Conservation (phyloP, 306 rosid genomes). For the Senna tora region DNA sequence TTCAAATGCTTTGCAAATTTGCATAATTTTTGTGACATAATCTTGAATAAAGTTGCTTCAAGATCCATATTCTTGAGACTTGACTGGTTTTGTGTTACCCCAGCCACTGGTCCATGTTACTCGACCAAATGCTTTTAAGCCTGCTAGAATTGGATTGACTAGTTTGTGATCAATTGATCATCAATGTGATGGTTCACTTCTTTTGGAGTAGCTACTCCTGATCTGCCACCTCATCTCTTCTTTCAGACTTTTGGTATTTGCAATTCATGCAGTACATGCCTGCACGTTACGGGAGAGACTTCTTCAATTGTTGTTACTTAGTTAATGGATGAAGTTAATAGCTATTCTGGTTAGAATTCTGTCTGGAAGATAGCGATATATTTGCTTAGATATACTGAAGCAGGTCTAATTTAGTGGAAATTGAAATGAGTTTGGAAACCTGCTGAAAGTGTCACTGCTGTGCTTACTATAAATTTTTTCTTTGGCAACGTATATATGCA, state of each 20-base stretch:
- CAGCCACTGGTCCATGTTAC: neutral
- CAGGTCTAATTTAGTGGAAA: neutral
- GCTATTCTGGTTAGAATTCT: neutral
- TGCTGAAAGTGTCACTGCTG: neutral
- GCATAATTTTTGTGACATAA: constrained; percentile 9
- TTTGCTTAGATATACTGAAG: constrained; percentile 7
- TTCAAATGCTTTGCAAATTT: neutral
- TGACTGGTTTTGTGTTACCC: neutral
- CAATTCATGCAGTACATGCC: neutral
- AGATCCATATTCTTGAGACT: constrained; percentile 17
- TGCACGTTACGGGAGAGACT: neutral
- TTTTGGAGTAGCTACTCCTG: neutral
- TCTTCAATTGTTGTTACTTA: neutral
- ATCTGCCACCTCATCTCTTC: neutral
- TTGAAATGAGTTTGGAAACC: neutral
- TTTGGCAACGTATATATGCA: neutral
- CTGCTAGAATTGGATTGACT: neutral
- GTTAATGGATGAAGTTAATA: constrained; percentile 6
- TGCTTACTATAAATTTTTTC: neutral
- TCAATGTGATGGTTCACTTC: neutral
- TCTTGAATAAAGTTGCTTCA: constrained; percentile 4
- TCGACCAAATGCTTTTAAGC: neutral
- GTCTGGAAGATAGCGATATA: neutral
- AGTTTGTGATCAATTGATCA: neutral
- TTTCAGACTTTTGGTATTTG: neutral